Evolutionary conservation across 352 stramenopile genomes (phyloP).

Genomic region (Elongisporangium prolatum): DNA sequence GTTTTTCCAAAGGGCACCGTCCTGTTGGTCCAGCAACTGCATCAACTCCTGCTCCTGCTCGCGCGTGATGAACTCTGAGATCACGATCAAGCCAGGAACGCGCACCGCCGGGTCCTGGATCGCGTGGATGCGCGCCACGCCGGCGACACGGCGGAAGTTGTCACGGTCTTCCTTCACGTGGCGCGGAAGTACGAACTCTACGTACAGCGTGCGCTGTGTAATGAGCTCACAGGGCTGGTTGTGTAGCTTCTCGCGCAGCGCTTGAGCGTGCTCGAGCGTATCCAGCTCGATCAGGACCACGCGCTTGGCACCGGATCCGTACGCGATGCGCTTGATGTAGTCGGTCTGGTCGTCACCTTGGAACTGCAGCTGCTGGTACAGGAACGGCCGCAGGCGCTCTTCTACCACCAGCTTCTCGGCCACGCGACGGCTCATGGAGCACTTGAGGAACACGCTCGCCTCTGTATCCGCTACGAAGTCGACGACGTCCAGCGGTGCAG

Average conservation of each 20-base stretch:
- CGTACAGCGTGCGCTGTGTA: slow-evolving; percentile 55
- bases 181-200: slow-evolving; percentile 61
- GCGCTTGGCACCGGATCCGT: slow-evolving; percentile 47
- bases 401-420: slow-evolving; percentile 42
- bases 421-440: slow-evolving; percentile 72
- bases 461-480: slow-evolving; percentile 50
- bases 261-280: slow-evolving; percentile 6
- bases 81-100: slow-evolving; percentile 59
- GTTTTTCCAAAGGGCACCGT: slow-evolving; percentile 48
- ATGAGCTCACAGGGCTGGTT: slow-evolving; percentile 54
- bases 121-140: slow-evolving; percentile 39
- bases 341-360: neutral
- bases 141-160: slow-evolving; percentile 45
- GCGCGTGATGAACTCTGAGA: slow-evolving; percentile 59
- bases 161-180: slow-evolving; percentile 69
- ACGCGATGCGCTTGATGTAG: slow-evolving; percentile 40
- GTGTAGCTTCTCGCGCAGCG: slow-evolving; percentile 45
- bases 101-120: slow-evolving; percentile 32
- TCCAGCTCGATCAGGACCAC: slow-evolving; percentile 42
- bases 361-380: slow-evolving; percentile 23
- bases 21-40: slow-evolving; percentile 51
- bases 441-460: slow-evolving; percentile 53
- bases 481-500: slow-evolving; percentile 8
- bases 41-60: slow-evolving; percentile 53
- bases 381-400: slow-evolving; percentile 42